Percentiles rank a stretch among this genome's conserved stretches.
Evolutionary conservation across 2,329 filamentous ascomycete genomes (phyloP).

Genomic region (Canariomyces notabilis): DNA sequence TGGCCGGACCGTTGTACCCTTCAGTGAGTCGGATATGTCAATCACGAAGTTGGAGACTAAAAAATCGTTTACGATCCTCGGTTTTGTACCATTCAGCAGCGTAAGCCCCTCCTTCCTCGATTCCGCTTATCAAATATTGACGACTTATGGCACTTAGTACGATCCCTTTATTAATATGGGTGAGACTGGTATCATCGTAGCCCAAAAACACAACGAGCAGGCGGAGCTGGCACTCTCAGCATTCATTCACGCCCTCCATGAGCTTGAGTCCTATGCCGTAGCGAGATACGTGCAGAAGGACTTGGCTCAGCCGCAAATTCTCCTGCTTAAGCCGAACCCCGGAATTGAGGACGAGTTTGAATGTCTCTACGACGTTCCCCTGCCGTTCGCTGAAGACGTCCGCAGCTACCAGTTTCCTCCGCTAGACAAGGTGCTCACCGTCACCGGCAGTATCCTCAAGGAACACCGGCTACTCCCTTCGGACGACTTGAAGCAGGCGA

Average conservation of each 20-base stretch:
- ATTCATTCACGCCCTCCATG: conserved; percentile 79
- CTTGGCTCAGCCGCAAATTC: conserved; percentile 67
- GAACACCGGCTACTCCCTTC: conserved; percentile 80
- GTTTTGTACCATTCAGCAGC: conserved; percentile 67
- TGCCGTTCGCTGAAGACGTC: conserved; percentile 91
- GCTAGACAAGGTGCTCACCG: conserved; percentile 77
- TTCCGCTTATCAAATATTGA: conserved; percentile 15
- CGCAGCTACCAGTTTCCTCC: conserved; percentile 88
- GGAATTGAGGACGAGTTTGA: conserved; percentile 68
- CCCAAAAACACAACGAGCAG: conserved; percentile 72
- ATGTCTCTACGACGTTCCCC: conserved; percentile 80
- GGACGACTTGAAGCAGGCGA: conserved; percentile 67
- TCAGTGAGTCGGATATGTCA: conserved; percentile 79
- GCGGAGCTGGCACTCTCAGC: conserved; percentile 83
- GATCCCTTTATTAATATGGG: conserved; percentile 83
- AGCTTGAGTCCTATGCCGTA: conserved; percentile 79
- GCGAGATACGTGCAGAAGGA: conserved; percentile 83
- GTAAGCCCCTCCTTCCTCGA: conserved; percentile 9
- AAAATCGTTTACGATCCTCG: conserved; percentile 73
- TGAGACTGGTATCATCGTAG: conserved; percentile 70
- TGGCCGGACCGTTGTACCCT: conserved; percentile 84
- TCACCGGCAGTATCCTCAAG: conserved; percentile 74
- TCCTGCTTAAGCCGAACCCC: conserved; percentile 71
- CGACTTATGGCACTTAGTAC: conserved; percentile 50
- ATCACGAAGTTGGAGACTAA: conserved; percentile 81